Conservation (phyloP, 1,139 yeast genomes). For the Kodamaea sp. region DNA sequence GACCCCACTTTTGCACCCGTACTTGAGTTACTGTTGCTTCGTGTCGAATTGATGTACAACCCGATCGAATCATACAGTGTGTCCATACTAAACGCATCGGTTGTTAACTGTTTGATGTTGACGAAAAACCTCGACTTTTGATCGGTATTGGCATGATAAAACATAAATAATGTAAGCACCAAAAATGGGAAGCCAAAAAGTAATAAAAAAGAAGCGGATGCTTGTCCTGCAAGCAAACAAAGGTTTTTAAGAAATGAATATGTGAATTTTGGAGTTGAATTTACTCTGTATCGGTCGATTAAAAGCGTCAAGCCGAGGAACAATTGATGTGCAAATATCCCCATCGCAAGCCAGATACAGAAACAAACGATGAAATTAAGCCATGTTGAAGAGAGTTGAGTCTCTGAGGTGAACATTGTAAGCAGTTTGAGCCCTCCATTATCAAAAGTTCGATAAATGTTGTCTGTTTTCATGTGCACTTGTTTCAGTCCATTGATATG, state of each 20-base stretch:
- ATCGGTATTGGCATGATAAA: conserved; percentile 21
- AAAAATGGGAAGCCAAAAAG: conserved; percentile 46
- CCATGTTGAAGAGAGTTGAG: conserved; percentile 35
- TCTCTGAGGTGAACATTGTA: conserved; percentile 26
- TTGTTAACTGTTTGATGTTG: conserved; percentile 16
- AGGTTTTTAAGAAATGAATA: conserved; percentile 16
- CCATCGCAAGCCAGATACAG: conserved; percentile 26
- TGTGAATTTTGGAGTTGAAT: too few species aligned
- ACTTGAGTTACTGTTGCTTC: too few species aligned
- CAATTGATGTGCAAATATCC: conserved; percentile 21
- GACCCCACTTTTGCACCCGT: too few species aligned
- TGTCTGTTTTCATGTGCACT: conserved; percentile 17
- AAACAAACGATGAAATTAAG: conserved; percentile 39
- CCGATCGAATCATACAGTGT: conserved; percentile 21
- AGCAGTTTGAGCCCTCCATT: conserved; percentile 32
- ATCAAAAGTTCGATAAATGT: conserved; percentile 34
- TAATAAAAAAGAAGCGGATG: conserved; percentile 30
- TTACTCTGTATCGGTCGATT: conserved; percentile 7
- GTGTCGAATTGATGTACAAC: conserved; percentile 16
- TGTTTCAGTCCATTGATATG: not conserved
- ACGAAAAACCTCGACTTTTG: not conserved
- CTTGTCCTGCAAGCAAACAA: conserved; percentile 31
- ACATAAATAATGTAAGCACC: conserved; percentile 38
- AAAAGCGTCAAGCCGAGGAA: conserved; percentile 19
- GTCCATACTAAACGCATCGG: conserved; percentile 25